A percentile compares a stretch with the other conserved stretches of the same genome.
phyloP scores from a whole-genome alignment of 805 yeast species.

The Wickerhamomyces tratensis region DNA sequence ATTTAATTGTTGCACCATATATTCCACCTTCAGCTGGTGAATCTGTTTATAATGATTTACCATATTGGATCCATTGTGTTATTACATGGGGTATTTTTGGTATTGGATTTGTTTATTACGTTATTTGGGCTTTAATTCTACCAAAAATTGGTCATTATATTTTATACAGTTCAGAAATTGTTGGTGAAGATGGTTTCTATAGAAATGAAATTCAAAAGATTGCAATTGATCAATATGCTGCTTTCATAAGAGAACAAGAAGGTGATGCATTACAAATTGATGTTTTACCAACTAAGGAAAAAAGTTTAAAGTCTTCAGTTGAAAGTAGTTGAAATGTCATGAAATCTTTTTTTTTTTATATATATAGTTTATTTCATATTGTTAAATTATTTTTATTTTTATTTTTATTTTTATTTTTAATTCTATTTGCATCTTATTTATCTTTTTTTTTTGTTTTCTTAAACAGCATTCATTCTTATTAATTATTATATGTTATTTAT shows the following conservation, averaged over 20 bases:
- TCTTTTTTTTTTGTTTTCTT: too few relatives aligned
- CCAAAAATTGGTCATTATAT: conserved; percentile 48
- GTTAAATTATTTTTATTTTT: too few relatives aligned
- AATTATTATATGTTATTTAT: too few relatives aligned
- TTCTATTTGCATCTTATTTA: too few relatives aligned
- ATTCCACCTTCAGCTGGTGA: conserved; percentile 63
- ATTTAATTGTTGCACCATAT: conserved; percentile 69
- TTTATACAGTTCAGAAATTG: conserved; percentile 39
- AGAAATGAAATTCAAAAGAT: conserved; percentile 44
- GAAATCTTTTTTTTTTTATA: too few relatives aligned
- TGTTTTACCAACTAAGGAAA: too few relatives aligned
- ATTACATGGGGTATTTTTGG: conserved; percentile 73
- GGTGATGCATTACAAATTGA: not conserved
- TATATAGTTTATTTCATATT: too few relatives aligned
- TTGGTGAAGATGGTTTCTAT: conserved; percentile 69
- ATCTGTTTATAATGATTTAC: conserved; percentile 57
- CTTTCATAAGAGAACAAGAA: conserved; percentile 6
- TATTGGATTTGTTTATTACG: conserved; percentile 58
- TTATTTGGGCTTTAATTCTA: conserved; percentile 47
- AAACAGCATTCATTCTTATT: too few relatives aligned
- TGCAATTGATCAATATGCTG: conserved; percentile 13
- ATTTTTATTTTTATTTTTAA: too few relatives aligned
- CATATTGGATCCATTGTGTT: conserved; percentile 74
- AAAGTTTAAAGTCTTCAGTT: too few relatives aligned
- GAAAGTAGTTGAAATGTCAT: too few relatives aligned